Conservation (phyloP, 2,329 filamentous ascomycete species). For the Tolypocladium tropicale region DNA sequence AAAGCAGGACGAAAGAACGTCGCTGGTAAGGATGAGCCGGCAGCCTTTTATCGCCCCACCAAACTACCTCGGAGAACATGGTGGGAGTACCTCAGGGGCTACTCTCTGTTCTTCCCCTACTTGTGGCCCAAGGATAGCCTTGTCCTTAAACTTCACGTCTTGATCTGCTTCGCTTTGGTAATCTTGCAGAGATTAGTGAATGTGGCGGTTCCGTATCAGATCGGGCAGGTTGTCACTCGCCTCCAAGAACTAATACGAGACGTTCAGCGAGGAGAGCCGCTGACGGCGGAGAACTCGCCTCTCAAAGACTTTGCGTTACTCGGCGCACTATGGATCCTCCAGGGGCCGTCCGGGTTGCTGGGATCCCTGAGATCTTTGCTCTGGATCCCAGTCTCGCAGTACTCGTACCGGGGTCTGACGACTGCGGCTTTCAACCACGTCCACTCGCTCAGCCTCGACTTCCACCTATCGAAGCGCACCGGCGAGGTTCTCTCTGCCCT, state of each 20-base stretch:
- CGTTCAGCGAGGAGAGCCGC: constrained; percentile 27
- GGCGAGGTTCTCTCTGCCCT: constrained; percentile 92
- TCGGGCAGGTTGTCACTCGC: constrained; percentile 68
- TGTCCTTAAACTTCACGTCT: constrained; percentile 65
- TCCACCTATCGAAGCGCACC: constrained; percentile 92
- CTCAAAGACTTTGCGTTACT: constrained; percentile 24
- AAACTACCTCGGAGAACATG: constrained; percentile 81
- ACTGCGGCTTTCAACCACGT: constrained; percentile 97
- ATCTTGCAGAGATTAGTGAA: constrained; percentile 76
- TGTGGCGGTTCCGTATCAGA: constrained; percentile 71
- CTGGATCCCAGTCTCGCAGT: constrained; percentile 96
- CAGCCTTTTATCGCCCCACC: constrained; percentile 81
- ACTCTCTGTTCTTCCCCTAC: constrained; percentile 91
- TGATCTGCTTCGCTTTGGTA: constrained; percentile 74
- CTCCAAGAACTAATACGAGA: constrained; percentile 46
- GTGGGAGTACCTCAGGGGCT: constrained; percentile 92
- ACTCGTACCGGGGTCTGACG: constrained; percentile 88
- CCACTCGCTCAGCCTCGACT: constrained; percentile 87
- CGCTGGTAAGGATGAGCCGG: constrained; percentile 46
- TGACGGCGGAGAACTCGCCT: constrained; percentile 23
- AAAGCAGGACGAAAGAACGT: constrained; percentile 16
- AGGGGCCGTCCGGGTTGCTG: constrained; percentile 80
- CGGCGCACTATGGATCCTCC: constrained; percentile 70
- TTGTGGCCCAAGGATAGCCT: constrained; percentile 81
- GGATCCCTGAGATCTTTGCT: constrained; percentile 73